A percentile compares a stretch with the other conserved stretches of the same genome.
phyloP scores from a whole-genome alignment of 2,329 filamentous ascomycete species.

The Colletotrichum incanum region DNA sequence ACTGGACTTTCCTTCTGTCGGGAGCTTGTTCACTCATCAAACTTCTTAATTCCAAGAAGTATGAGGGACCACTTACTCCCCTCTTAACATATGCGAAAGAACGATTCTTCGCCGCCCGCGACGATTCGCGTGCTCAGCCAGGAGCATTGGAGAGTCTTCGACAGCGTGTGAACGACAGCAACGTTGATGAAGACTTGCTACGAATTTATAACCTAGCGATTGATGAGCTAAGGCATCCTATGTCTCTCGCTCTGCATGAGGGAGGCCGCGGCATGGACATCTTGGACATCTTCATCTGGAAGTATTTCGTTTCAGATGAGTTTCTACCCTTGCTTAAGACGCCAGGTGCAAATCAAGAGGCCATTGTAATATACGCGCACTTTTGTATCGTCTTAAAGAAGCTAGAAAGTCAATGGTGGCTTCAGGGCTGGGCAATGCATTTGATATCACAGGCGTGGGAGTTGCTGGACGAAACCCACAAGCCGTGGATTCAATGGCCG shows the following conservation, averaged over 20 bases:
- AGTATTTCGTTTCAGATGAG: slow-evolving; percentile 54
- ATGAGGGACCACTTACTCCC: slow-evolving; percentile 40
- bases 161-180: slow-evolving; percentile 38
- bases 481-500: slow-evolving; percentile 52
- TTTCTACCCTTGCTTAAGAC: slow-evolving; percentile 54
- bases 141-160: slow-evolving; percentile 43
- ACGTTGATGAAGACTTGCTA: slow-evolving; percentile 41
- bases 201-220: slow-evolving; percentile 43
- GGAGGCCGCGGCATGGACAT: slow-evolving; percentile 48
- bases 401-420: slow-evolving; percentile 54
- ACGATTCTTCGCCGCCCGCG: slow-evolving; percentile 44
- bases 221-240: slow-evolving; percentile 39
- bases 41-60: slow-evolving; percentile 41
- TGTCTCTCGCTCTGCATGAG: slow-evolving; percentile 28
- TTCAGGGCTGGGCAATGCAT: slow-evolving; percentile 54
- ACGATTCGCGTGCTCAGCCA: slow-evolving; percentile 11
- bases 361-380: slow-evolving; percentile 54
- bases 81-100: slow-evolving; percentile 45
- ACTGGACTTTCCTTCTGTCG: slow-evolving; percentile 52
- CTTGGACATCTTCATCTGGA: slow-evolving; percentile 58
- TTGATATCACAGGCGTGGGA: slow-evolving; percentile 52
- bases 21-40: slow-evolving; percentile 49
- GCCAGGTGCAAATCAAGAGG: slow-evolving; percentile 47
- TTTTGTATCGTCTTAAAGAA: slow-evolving; percentile 54
- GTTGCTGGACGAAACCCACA: slow-evolving; percentile 54